A percentile compares a stretch with the other conserved stretches of the same genome.
Evolutionary conservation across 208 protist genomes (phyloP).

Genomic region (Leishmania gerbilli): DNA sequence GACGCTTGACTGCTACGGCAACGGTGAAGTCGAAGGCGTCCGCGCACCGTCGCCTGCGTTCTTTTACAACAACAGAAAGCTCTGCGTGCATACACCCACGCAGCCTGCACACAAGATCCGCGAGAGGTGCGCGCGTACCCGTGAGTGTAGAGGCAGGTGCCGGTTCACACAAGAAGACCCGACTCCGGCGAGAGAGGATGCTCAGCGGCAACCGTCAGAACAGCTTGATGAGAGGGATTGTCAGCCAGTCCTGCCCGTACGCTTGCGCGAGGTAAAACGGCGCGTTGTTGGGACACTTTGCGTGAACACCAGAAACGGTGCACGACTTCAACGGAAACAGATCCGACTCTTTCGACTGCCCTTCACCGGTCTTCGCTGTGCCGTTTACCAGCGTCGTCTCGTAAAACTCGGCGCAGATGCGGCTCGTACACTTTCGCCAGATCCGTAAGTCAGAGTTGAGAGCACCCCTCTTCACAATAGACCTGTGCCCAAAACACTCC

Average conservation of each 20-base stretch:
- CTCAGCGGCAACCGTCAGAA: conserved; percentile 35
- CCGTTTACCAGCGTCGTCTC: conserved; percentile 40
- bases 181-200: background rate
- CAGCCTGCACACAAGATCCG: background rate
- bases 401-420: conserved; percentile 79
- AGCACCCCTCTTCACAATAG: conserved; percentile 29
- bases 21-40: background rate
- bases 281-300: conserved; percentile 66
- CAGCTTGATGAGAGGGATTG: conserved; percentile 55
- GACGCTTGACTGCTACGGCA: background rate
- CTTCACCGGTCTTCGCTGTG: conserved; percentile 45
- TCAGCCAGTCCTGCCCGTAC: conserved; percentile 77
- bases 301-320: conserved; percentile 48
- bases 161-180: background rate
- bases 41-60: background rate
- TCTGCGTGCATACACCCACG: background rate
- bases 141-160: background rate
- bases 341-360: conserved; percentile 36
- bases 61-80: background rate
- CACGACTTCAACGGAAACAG: conserved; percentile 70
- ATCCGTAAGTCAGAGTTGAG: conserved; percentile 35
- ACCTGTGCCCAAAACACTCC: conserved; percentile 55
- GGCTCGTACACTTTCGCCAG: conserved; percentile 77
- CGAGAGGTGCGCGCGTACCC: background rate
- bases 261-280: conserved; percentile 66